Percentiles rank a stretch among this genome's conserved stretches.
Conservation (phyloP, 148 eudicot genomes). For the Beta vulgaris region DNA sequence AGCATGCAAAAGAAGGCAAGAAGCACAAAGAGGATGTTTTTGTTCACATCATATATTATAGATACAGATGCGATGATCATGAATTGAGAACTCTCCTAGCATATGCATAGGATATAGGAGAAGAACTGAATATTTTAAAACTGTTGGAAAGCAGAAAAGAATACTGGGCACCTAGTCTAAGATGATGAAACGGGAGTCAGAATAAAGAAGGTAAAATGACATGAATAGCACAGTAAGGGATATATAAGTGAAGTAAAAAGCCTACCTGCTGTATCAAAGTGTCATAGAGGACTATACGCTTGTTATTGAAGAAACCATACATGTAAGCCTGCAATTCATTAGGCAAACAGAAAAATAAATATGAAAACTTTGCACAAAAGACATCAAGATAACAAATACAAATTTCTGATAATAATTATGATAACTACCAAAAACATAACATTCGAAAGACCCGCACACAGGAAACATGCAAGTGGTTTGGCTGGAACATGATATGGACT, state of each 20-base stretch:
- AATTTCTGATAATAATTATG: not conserved
- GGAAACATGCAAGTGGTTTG: not conserved
- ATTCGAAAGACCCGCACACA: not conserved
- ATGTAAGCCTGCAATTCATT: conserved; percentile 83
- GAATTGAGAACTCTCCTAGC: not conserved
- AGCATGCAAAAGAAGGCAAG: not conserved
- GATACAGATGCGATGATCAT: not conserved
- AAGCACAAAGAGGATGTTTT: not conserved
- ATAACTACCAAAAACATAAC: not conserved
- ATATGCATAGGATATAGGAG: no score
- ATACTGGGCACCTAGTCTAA: not conserved
- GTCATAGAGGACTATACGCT: conserved; percentile 93
- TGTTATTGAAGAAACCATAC: conserved; percentile 99
- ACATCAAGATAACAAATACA: not conserved
- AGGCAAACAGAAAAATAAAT: not conserved
- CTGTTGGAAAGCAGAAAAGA: no score
- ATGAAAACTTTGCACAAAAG: not conserved
- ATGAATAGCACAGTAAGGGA: not conserved
- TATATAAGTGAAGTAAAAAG: not conserved
- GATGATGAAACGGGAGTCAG: not conserved
- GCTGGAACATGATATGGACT: not conserved
- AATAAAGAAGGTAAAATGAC: not conserved
- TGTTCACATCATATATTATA: not conserved
- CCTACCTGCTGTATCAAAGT: conserved; percentile 95
- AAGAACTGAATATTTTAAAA: not conserved